Evolutionary conservation across 345 rosid species (phyloP), one percentile per base, ranked within the genome.

Genomic region (Citrus australasica): DNA sequence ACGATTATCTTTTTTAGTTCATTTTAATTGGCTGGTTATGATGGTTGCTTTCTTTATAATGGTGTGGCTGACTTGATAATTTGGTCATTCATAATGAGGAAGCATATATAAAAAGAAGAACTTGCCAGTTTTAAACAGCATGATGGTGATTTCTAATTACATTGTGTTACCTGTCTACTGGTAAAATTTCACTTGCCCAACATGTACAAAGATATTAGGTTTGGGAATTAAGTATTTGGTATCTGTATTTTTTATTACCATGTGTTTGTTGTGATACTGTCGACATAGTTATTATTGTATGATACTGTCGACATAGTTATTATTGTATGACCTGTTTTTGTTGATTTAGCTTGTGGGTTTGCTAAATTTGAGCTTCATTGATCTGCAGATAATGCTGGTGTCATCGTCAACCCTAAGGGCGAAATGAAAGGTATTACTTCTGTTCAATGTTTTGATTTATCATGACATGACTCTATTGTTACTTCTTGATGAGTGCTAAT

Each of bases 321-420:
- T 0, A 46, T 3, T 3, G 51, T 46, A 46, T 13, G 17, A 11
- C 17, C 51, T 46, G 16, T 11, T 46, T 46, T 46, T 46, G 5
- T 13, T 46, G 7, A 17, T 38, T 56, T 6, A 21, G 30, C 19
- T 9, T 2, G n/a, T 30, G 22, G 14, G 33, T 17, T 72, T 56
- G 28, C 55, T 40, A 63, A 58, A 13, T 67, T 22, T 70, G 24
- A 22, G 64, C 66, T 62, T 7, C 5, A 53, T 76, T 13, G 53
- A 24, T 69, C 22, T 85, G 83, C 85, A 88, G 92, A 89, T 79
- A 89, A 89, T 79, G 92, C 92, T 69, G 92, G 92, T 24, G 92
- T 89, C 56, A 89, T 89, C 63, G 92, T 89, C 64, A 89, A 89
- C 33, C 90, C 90, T 7, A 89, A 89, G 77, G 92, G 92, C 24